Base-by-base conservation (phyloP, 2,329 filamentous ascomycete genomes). In the Coccinonectria pachysandricola region DNA sequence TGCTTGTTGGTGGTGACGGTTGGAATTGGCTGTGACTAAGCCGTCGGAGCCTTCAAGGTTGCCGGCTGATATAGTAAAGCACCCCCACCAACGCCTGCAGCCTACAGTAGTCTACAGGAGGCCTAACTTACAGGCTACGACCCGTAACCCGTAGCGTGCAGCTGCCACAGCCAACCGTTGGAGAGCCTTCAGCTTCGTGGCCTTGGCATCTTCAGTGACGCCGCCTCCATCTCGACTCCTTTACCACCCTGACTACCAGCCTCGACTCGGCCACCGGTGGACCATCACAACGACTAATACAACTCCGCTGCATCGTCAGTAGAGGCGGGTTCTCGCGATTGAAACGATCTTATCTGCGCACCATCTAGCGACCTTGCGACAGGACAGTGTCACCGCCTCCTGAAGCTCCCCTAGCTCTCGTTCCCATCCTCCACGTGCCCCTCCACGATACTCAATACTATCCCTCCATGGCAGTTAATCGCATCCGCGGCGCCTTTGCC, bases 401-500 rank as follows among this genome's bases (percentile, higher is more conserved):
- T 27, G 19, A 14, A 31, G 21, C 21, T 30, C 23, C 27, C 22
- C 22, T 20, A 23, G 15, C 28, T 27, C 18, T 16, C 31, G 17
- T n/a, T 19, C 24, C 26, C 24, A 7, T 11, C 23, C 23, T 17
- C 28, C 29, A 35, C 30, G 30, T 43, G 24, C 36, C 47, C 41
- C 42, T 42, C 46, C 45, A 42, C 32, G 27, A 30, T 30, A 21
- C 35, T 27, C 26, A 34, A 23, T 17, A 30, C 30, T 28, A 40
- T 37, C 40, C 36, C 35, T 63, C 51, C 47, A 94, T 93, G 85
- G 88, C 91, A 53, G 88, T 96, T 56, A 96, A 91, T 64, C 81
- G 88, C 58, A 91, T 98, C 57, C 78, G 82, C 55, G 87, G 82
- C 59, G 91, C 88, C 49, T 94, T 98, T 57, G 79, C 84, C 55